Base-by-base conservation (phyloP, 768 basidiomycete genomes). In the Boletus barrowsii region DNA sequence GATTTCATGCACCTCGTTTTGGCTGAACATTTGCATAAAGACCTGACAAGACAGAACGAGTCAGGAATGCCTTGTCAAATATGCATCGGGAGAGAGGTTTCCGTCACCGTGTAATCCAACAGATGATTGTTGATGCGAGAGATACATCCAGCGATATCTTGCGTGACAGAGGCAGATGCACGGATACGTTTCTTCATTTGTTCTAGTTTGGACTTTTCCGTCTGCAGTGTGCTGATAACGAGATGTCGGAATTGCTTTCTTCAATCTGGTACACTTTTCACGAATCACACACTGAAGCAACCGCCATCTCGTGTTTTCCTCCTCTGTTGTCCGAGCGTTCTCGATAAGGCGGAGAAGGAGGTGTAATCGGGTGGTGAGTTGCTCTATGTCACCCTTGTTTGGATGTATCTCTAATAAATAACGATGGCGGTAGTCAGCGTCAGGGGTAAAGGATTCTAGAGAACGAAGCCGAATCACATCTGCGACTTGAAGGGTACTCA, bases 81-180 rank as follows among this genome's bases (percentile, higher is more conserved):
- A 11, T 2, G 2, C 9, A 1, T 7, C 6, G 11, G 18, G 37
- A n/a, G 6, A 18, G 36, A 8, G 2, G n/a, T 15, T 13, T 11
- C 35, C 6, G 29, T 52, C 26, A 57, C 57, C 49, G 18, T 8
- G 72, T 43, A 51, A n/a, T 51, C 33, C 2, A 51, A 30, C 14
- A 59, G 37, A 17, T 15, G 14, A 10, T 39, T 32, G 17, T 54
- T 49, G 40, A 49, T 42, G n/a, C 17, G 3, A 37, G 47, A 13
- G 22, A 49, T 20, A 17, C 43, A 42, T 6, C 42, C 20, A 0
- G 43, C 8, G 10, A 53, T 48, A 3, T 58, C 56, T 26, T 35
- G 47, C 1, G 56, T n/a, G 36, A 59, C 20, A 5, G 42, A 42
- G 10, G 51, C 15, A 18, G 51, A 20, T 15, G 29, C 51, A 18